Evolutionary conservation across 768 basidiomycete species (phyloP), one percentile per base, ranked within the genome.

Genomic region (Terana coerulea): DNA sequence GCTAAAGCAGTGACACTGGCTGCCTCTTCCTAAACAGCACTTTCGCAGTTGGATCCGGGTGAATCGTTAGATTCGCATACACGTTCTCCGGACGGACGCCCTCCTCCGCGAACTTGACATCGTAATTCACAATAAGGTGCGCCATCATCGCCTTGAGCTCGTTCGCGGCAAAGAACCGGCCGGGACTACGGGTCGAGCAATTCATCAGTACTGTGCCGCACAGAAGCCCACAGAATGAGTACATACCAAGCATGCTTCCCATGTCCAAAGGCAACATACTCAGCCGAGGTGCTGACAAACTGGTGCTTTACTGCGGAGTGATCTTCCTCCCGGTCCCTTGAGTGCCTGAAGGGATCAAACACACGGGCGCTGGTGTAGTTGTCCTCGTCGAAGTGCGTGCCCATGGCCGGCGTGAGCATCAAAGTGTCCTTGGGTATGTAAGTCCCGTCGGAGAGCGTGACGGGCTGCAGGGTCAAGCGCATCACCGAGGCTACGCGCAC

Each of bases 321-420:
- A 12, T 37, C 24, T 9, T 47, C 41, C n/a, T 55, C 37, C 9
- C 39, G 49, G 43, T 54, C 46, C n/a, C 47, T 37, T 11, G 67
- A 49, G 56, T 73, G 76, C 0, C 78, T 68, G 53, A 71, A 72
- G 0, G 70, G 69, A 24, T 77, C 70, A 55, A 79, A 80, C 15
- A 47, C 55, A 5, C 61, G 46, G 0, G 75, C 56, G 44, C 73
- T 57, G 0, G 55, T 25, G 57, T 74, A 75, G 34, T 68, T 48
- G 10, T 45, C 49, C 52, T 63, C 54, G 44, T 64, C 61, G 22
- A 21, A 40, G 45, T 77, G 75, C 34, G 64, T 65, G 6, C 64
- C 60, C 15, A 50, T 51, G 11, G 58, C 34, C 1, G 73, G 59
- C 2, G 69, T 59, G 8, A 61, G 57, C 9, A 77, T 50, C 29